phyloP scores from a whole-genome alignment of 768 basidiomycete species.

The Amanita polypyramis region DNA sequence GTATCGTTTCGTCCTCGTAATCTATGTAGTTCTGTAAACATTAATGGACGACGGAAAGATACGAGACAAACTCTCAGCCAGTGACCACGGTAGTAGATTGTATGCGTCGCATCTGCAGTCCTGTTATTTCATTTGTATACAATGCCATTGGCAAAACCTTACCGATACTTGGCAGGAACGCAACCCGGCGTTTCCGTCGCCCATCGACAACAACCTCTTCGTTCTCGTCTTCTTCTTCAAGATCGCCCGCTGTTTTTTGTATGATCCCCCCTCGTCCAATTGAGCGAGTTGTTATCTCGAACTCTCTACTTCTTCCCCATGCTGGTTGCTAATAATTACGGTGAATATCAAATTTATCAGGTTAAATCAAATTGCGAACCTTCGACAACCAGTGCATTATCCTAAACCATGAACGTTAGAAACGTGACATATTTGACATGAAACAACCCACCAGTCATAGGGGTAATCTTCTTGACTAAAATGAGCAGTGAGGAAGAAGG shows the following conservation, averaged over 20 bases:
- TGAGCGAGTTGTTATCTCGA: constrained; percentile 80
- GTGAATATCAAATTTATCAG: not conserved
- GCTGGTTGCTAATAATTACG: constrained; percentile 63
- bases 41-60: constrained; percentile 11
- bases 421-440: constrained; percentile 6
- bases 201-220: constrained; percentile 54
- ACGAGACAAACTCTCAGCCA: constrained; percentile 60
- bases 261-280: constrained; percentile 53
- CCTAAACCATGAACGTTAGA: constrained; percentile 29
- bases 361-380: constrained; percentile 24
- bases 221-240: constrained; percentile 60
- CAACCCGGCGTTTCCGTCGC: constrained; percentile 65
- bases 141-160: constrained; percentile 15
- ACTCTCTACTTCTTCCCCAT: constrained; percentile 82
- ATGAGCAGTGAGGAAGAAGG: constrained; percentile 85
- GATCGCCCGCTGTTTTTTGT: constrained; percentile 60
- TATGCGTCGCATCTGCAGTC: constrained; percentile 68
- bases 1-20: constrained; percentile 70
- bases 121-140: not conserved
- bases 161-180: constrained; percentile 83
- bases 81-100: constrained; percentile 83
- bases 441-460: constrained; percentile 60
- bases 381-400: constrained; percentile 86
- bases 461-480: constrained; percentile 85
- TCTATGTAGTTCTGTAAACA: constrained; percentile 30